Base-by-base conservation (phyloP, 2,329 filamentous ascomycete genomes). In the Rhinocladiella similis region DNA sequence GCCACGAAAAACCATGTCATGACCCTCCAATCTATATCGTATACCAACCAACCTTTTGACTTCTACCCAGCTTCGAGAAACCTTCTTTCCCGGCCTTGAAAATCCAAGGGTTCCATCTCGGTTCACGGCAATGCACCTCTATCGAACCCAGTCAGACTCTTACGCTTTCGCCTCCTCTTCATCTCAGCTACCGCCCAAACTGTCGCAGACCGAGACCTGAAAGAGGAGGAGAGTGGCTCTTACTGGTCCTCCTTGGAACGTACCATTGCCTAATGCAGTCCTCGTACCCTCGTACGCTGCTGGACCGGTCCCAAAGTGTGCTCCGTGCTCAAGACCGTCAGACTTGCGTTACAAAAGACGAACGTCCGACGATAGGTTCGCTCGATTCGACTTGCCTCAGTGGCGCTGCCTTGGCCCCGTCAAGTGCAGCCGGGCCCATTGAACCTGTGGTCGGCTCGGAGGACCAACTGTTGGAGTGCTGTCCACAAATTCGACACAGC, bases 101-200 rank as follows among this genome's bases (percentile, higher is more conserved):
- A 50, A 53, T 47, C 41, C 10, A 46, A 33, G 29, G 43, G 25
- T 27, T 46, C 22, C 29, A 47, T 49, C 42, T 56, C 57, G 57
- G 57, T 52, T 59, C 57, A 47, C 57, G 53, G 57, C 49, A 56
- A 50, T 33, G 36, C 42, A 25, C 19, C 48, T 50, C 47, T 19
- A 50, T 38, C 29, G n/a, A 39, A 12, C 47, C 7, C 18, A 20
- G 22, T 25, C 22, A 25, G 22, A 25, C 22, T 5, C 29, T 33
- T 33, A 33, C 29, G 5, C 6, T 33, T 33, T 33, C 43, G 43
- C 43, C 43, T 46, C 22, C n/a, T 22, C 20, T 27, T 25, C 43
- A n/a, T 7, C 22, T n/a, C 22, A 20, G 14, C 42, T 45, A 18
- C 16, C 39, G 39, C 42, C 14, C 10, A 46, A 22, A 27, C 43